Evolutionary conservation across 2,329 filamentous ascomycete species (phyloP), one percentile per base, ranked within the genome.

Genomic region (Fusarium bulbicola): DNA sequence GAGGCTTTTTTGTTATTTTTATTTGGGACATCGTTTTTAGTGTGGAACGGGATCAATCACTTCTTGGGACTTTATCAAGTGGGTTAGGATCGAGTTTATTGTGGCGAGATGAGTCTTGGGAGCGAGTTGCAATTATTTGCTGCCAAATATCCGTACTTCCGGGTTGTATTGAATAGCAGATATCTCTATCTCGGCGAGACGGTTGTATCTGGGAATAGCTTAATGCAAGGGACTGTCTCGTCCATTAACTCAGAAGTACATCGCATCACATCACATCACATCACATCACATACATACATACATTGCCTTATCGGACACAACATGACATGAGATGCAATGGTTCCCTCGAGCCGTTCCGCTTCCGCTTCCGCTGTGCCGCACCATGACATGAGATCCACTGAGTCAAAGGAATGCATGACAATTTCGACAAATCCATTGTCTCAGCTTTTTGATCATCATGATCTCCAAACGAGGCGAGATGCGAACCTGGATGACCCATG

Each of bases 281-380:
- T 28, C 24, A 24, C 24, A 24, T 24, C 24, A 10, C 28, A 18
- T 50, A n/a, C 28, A 15, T 26, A 26, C 26, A 26, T 26, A 28
- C 32, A 34, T 34, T 34, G 32, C 36, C 21, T 34, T 26, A 28
- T 42, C 28, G 13, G 42, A 40, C 40, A n/a, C 45, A 28, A 34
- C 52, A 37, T 59, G 52, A 46, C 53, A n/a, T 46, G 62, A 30
- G n/a, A 21, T 43, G 47, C 28, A 42, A 53, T 54, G 32, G 36
- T n/a, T 63, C 36, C 54, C 32, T 72, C 69, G 70, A 59, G 65
- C 70, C 70, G 65, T 73, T 59, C 64, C 64, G 64, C 64, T 53
- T 28, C 54, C 32, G 40, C 54, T 32, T 40, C 61, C 65, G 52
- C 70, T 60, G 70, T 68, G 70, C 66, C 70, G 49, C 57, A 66